Evolutionary conservation across 1,139 yeast species (phyloP).

Genomic region (Taphrina deformans): DNA sequence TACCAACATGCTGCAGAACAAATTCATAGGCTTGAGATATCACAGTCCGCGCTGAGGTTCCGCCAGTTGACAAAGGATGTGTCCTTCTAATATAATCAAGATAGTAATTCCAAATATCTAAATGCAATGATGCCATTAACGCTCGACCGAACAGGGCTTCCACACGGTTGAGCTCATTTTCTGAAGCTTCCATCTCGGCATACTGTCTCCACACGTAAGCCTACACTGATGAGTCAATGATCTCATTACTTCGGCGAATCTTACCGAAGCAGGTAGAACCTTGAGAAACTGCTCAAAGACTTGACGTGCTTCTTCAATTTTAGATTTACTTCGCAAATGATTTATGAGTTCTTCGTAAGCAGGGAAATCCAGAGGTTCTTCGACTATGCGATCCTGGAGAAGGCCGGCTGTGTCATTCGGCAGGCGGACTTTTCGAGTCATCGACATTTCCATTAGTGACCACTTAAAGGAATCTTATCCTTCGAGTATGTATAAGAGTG

Average conservation of each 20-base stretch:
- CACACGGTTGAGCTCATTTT: conserved; percentile 68
- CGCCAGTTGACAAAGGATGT: conserved; percentile 74
- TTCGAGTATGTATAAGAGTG: too few relatives aligned
- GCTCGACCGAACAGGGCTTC: conserved; percentile 65
- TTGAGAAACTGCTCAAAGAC: conserved; percentile 63
- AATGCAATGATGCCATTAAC: conserved; percentile 59
- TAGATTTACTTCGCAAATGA: conserved; percentile 58
- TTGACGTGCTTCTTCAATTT: conserved; percentile 61
- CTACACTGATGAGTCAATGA: conserved; percentile 55
- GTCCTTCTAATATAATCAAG: conserved; percentile 76
- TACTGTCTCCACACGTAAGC: conserved; percentile 67
- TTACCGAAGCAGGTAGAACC: conserved; percentile 41
- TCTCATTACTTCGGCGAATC: background rate
- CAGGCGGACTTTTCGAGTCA: conserved; percentile 37
- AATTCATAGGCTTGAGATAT: conserved; percentile 83
- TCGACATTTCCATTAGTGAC: conserved; percentile 53
- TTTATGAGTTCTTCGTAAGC: conserved; percentile 62
- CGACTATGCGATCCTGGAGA: conserved; percentile 60
- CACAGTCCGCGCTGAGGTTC: conserved; percentile 74
- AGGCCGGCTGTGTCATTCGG: conserved; percentile 56
- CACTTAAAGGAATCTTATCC: too few relatives aligned
- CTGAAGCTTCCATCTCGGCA: conserved; percentile 64
- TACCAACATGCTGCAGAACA: conserved; percentile 74
- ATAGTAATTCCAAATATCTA: conserved; percentile 71
- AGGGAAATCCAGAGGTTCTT: conserved; percentile 58